phyloP scores from a whole-genome alignment of 371 early-diverging fungal species.

The Mortierella sp. region DNA sequence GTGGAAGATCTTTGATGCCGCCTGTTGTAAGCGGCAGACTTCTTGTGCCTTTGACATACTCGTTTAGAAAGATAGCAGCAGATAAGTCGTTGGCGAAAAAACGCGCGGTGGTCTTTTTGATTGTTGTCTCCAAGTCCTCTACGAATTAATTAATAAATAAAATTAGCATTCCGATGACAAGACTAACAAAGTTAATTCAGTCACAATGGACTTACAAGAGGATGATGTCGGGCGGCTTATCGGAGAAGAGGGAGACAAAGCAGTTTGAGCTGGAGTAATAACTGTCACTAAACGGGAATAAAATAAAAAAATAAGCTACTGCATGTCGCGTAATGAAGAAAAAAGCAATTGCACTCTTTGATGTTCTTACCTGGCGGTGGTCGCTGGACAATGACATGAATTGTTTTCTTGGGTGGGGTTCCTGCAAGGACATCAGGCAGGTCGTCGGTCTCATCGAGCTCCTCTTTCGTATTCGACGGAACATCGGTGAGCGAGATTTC shows the following conservation, averaged over 20 bases:
- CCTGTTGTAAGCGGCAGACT: not conserved
- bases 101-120: not conserved
- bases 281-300: not conserved
- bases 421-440: not conserved
- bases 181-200: not conserved
- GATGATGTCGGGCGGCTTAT: slow-evolving; percentile 5
- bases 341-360: no score
- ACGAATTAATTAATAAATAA: slow-evolving; percentile 4
- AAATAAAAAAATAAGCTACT: not conserved
- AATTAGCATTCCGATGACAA: slow-evolving; percentile 1
- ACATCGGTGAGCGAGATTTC: not conserved
- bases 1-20: not conserved
- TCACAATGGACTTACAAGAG: slow-evolving; percentile 5
- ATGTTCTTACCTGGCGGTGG: slow-evolving; percentile 1
- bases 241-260: slow-evolving; percentile 4
- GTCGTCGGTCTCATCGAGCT: slow-evolving; percentile 15
- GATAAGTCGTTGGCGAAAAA: not conserved
- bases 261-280: slow-evolving; percentile 3
- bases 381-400: slow-evolving; percentile 11
- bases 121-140: slow-evolving; percentile 6
- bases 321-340: not conserved
- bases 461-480: not conserved
- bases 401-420: not conserved
- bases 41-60: not conserved
- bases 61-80: not conserved